Conservation (phyloP, 208 protist species). For the Leishmania guyanensis region DNA sequence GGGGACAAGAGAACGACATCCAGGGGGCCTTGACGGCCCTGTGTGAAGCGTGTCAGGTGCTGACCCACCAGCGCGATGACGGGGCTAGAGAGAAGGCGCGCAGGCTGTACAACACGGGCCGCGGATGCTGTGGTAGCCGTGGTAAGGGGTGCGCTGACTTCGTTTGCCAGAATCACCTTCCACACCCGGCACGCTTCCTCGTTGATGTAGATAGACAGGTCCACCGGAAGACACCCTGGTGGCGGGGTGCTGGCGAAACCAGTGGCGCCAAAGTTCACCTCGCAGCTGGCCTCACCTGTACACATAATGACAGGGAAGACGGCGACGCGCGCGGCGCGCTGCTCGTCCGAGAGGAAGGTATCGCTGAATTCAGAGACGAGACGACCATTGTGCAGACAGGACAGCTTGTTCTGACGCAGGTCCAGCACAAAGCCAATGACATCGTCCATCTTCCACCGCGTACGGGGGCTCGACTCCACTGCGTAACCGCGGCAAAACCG, state of each 20-base stretch:
- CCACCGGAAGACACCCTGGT: slow-evolving; percentile 69
- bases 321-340: slow-evolving; percentile 26
- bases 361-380: slow-evolving; percentile 67
- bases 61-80: slow-evolving; percentile 14
- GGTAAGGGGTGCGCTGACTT: slow-evolving; percentile 26
- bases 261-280: slow-evolving; percentile 87
- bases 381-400: slow-evolving; percentile 73
- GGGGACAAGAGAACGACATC: slow-evolving; percentile 50
- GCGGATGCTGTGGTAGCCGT: neutral
- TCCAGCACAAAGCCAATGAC: slow-evolving; percentile 86
- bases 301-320: slow-evolving; percentile 65
- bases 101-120: neutral
- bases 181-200: slow-evolving; percentile 55
- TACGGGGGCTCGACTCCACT: slow-evolving; percentile 60
- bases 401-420: slow-evolving; percentile 57
- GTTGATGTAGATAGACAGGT: slow-evolving; percentile 64
- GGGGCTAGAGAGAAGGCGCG: slow-evolving; percentile 14
- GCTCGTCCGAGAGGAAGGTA: slow-evolving; percentile 33
- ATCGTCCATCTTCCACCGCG: slow-evolving; percentile 82
- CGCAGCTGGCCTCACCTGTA: slow-evolving; percentile 42
- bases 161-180: slow-evolving; percentile 53
- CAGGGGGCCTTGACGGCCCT: slow-evolving; percentile 66
- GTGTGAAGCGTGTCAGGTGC: slow-evolving; percentile 18
- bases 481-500: slow-evolving; percentile 68
- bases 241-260: slow-evolving; percentile 61